phyloP scores from a whole-genome alignment of 257 asterid genomes.

The Osmanthus fragrans region DNA sequence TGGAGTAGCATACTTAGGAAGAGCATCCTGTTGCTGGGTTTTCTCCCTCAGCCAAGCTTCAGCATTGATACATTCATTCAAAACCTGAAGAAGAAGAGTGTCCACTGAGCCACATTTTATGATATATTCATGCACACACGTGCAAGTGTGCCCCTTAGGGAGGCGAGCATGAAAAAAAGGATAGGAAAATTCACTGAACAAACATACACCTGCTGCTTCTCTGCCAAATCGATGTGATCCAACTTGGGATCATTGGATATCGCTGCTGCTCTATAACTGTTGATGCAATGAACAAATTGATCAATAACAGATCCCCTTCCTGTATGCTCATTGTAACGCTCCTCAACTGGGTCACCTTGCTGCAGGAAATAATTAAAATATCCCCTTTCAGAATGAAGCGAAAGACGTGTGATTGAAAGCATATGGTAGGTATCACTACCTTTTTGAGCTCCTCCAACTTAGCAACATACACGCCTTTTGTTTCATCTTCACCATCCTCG shows the following conservation, averaged over 20 bases:
- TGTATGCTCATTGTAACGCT: constrained; percentile 68
- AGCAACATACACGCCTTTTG: constrained; percentile 42
- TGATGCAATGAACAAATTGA: constrained; percentile 58
- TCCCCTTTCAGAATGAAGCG: neutral
- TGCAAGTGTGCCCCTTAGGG: neutral
- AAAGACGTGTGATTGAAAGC: neutral
- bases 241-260: constrained; percentile 68
- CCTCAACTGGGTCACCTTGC: constrained; percentile 94
- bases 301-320: constrained; percentile 78
- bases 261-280: constrained; percentile 88
- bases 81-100: neutral
- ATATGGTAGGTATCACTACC: constrained; percentile 23
- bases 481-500: constrained; percentile 96
- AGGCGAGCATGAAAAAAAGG: neutral
- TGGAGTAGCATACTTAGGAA: constrained; percentile 47
- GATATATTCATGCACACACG: neutral
- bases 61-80: neutral
- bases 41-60: neutral
- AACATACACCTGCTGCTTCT: constrained; percentile 39
- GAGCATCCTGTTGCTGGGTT: constrained; percentile 31
- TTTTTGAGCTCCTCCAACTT: constrained; percentile 25
- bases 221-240: constrained; percentile 78
- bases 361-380: constrained; percentile 32
- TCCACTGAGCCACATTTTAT: neutral
- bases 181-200: neutral